Evolutionary conservation across 768 basidiomycete species (phyloP).

Genomic region (Coprinopsis cinerea): DNA sequence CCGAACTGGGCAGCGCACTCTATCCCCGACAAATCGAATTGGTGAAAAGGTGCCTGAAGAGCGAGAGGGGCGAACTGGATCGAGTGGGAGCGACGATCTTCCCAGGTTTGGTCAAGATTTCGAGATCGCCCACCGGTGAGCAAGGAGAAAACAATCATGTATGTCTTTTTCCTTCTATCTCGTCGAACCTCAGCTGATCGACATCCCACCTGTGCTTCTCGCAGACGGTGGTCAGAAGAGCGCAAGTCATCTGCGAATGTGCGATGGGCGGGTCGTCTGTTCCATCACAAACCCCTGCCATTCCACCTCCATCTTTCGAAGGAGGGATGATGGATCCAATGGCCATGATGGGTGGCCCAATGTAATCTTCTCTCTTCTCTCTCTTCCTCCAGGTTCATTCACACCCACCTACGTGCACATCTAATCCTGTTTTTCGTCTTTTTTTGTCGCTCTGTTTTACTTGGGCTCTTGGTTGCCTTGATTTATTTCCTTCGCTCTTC

Average conservation of each 20-base stretch:
- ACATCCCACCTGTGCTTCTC: constrained; percentile 4
- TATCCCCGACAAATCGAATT: constrained; percentile 78
- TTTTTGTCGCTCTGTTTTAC: too few species aligned
- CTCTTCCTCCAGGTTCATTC: too few species aligned
- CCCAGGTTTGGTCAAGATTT: constrained; percentile 82
- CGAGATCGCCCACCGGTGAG: constrained; percentile 33
- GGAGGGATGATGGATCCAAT: neutral
- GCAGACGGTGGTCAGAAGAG: constrained; percentile 69
- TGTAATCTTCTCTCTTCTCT: too few species aligned
- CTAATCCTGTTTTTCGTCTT: neutral
- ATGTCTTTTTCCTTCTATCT: constrained; percentile 11
- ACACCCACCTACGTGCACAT: too few species aligned
- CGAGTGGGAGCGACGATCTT: constrained; percentile 82
- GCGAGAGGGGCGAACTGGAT: constrained; percentile 68
- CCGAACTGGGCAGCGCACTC: constrained; percentile 71
- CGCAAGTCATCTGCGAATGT: constrained; percentile 86
- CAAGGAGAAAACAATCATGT: constrained; percentile 48
- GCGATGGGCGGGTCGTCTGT: constrained; percentile 42
- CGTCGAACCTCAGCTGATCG: neutral
- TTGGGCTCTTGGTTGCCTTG: too few species aligned
- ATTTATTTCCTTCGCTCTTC: too few species aligned
- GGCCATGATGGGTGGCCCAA: neutral
- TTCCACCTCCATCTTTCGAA: neutral
- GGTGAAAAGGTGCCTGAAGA: constrained; percentile 73
- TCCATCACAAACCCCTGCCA: neutral